A percentile compares a stretch with the other conserved stretches of the same genome.
These are phyloP conservation scores for Acer yangbiense DNA, from an alignment of 345 rosid genomes.

Conservation along the genomic window DNA sequence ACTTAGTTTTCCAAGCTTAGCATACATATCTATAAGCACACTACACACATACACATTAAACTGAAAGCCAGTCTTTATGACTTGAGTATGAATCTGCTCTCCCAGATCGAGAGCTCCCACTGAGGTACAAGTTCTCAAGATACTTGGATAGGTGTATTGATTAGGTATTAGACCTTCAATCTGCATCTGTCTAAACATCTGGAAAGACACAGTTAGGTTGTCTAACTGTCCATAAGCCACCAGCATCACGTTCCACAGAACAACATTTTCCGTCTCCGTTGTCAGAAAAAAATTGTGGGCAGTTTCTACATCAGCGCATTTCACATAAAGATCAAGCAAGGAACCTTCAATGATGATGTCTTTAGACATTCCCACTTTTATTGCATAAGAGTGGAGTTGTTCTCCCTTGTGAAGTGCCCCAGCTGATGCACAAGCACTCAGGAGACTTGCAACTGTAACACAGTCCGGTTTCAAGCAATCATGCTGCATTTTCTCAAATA, in stretches of 20 bases:
- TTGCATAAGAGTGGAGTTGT: conserved; percentile 68
- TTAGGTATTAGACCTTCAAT: conserved; percentile 66
- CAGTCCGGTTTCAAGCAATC: conserved; percentile 76
- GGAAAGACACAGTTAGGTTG: conserved; percentile 53
- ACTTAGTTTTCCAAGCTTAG: conserved; percentile 76
- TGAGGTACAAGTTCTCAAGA: conserved; percentile 80
- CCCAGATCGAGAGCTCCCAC: conserved; percentile 68
- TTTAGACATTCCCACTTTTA: conserved; percentile 61
- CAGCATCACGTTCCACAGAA: conserved; percentile 93
- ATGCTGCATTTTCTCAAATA: conserved; percentile 71
- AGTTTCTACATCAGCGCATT: conserved; percentile 63
- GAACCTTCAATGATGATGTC: conserved; percentile 80
- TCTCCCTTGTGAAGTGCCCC: conserved; percentile 53
- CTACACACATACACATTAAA: conserved; percentile 71
- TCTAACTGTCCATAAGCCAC: conserved; percentile 74
- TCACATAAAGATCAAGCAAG: conserved; percentile 81
- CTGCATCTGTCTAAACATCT: conserved; percentile 63
- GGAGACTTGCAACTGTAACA: conserved; percentile 76
- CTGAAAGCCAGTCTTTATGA: conserved; percentile 75
- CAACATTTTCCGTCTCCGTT: conserved; percentile 69
- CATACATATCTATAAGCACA: conserved; percentile 91
- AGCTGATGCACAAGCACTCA: conserved; percentile 64
- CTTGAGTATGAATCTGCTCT: conserved; percentile 75
- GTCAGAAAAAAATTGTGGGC: conserved; percentile 59
- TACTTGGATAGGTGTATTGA: conserved; percentile 78